Evolutionary conservation across 768 basidiomycete genomes (phyloP).

Genomic region (Psilocybe cubensis): DNA sequence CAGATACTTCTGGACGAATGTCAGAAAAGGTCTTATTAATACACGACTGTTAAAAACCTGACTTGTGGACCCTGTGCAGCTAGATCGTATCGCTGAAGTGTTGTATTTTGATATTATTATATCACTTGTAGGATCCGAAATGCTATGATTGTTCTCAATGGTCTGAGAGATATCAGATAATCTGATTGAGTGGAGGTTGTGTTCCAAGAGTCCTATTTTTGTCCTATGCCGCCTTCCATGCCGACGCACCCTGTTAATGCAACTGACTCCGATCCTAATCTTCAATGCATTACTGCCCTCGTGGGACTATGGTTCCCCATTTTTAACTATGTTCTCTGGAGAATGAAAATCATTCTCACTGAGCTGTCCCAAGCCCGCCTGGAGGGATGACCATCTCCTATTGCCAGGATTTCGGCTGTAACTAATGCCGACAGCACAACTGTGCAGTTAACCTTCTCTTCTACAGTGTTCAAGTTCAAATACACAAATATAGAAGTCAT

Average conservation of each 20-base stretch:
- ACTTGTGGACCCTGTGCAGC: background rate
- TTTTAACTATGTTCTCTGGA: too few relatives aligned
- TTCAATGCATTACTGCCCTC: background rate
- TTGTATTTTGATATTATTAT: background rate
- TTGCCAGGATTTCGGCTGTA: too few relatives aligned
- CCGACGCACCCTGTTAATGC: background rate
- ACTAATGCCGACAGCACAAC: too few relatives aligned
- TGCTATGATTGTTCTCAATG: background rate
- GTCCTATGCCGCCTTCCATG: background rate
- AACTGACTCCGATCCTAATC: background rate
- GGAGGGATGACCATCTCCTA: too few relatives aligned
- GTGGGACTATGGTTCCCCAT: background rate
- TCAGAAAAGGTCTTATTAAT: background rate
- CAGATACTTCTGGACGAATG: too few relatives aligned
- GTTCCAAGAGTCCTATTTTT: background rate
- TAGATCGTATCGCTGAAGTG: background rate
- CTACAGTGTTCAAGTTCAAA: too few relatives aligned
- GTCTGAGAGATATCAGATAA: background rate
- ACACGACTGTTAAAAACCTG: background rate
- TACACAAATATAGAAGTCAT: too few relatives aligned
- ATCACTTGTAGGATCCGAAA: background rate
- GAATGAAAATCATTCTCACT: too few relatives aligned
- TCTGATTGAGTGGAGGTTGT: background rate
- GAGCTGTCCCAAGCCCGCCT: too few relatives aligned
- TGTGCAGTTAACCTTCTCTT: too few relatives aligned